Evolutionary conservation across 352 stramenopile genomes (phyloP), one percentile per base, ranked within the genome.

Genomic region (Phytophthora podocarpi): DNA sequence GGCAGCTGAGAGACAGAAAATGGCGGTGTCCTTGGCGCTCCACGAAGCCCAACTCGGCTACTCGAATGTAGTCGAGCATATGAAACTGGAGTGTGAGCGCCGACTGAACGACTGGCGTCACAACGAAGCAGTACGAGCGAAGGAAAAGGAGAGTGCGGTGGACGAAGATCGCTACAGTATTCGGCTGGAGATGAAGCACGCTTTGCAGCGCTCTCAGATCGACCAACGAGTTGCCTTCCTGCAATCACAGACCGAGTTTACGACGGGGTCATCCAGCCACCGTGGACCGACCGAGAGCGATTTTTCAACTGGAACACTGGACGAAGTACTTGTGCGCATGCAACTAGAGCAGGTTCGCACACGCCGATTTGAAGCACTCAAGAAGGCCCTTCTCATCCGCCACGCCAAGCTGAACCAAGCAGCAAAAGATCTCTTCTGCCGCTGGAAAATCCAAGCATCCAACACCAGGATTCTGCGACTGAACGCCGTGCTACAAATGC

Each of bases 91-190:
- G 28, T 83, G 70, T 39, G 73, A 86, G 47, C 74, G 80, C 20
- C 52, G 53, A 24, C 28, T 86, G 37, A 79, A 77, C 42, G 64
- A 85, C 21, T 81, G 80, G 82, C 63, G 76, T 24, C 74, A 89
- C 27, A 59, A 83, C 23, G 76, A 87, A 61, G 67, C 77, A 36
- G 52, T 91, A 26, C 69, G 76, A 18, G 72, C 70, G 6, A 87
- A 87, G 15, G 72, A 91, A 42, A 64, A 64, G 11, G 73, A 88
- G 42, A 67, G 49, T 9, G 68, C 77, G 6, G 64, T 88, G 74
- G 79, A 89, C 12, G 70, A 87, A 59, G 82, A 89, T 59, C 72
- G 80, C 11, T 87, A 88, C 61, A 89, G 79, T 39, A 77, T 88
- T 39, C 50, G 82, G 6, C 51, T 89, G 15, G 79, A 89, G 58